Conservation (phyloP, 2,329 filamentous ascomycete species). For the Fusarium vanettenii region DNA sequence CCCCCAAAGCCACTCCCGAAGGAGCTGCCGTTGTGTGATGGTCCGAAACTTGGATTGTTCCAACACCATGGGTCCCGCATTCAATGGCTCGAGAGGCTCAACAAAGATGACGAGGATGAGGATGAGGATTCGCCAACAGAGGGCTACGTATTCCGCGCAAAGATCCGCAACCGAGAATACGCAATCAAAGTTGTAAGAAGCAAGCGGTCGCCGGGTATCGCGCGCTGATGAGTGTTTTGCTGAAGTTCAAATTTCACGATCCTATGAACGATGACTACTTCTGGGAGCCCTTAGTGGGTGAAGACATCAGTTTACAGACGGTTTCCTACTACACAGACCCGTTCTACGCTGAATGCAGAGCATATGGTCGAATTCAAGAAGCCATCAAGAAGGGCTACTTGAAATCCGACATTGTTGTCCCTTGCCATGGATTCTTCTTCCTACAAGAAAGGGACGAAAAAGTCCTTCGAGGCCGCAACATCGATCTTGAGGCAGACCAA, state of each 20-base stretch:
- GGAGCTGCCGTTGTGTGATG: neutral
- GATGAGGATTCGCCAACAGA: neutral
- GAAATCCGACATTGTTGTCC: neutral
- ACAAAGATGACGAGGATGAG: neutral
- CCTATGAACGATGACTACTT: neutral
- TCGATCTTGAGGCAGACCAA: neutral
- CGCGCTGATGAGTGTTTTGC: neutral
- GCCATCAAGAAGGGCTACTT: neutral
- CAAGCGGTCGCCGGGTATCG: neutral
- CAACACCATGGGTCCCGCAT: neutral
- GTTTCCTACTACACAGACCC: neutral
- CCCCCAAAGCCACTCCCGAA: neutral
- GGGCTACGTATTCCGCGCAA: neutral
- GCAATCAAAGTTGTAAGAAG: neutral
- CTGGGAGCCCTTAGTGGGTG: neutral
- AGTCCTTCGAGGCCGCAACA: neutral
- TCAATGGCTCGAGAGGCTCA: neutral
- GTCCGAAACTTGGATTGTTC: neutral
- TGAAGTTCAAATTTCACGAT: neutral
- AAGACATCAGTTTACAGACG: neutral
- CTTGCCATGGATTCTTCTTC: neutral
- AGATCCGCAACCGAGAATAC: neutral
- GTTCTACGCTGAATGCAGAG: neutral
- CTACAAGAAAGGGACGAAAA: neutral
- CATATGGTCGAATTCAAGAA: neutral